A percentile compares a stretch with the other conserved stretches of the same genome.
These are phyloP conservation scores for Pisolithus orientalis DNA, from an alignment of 768 basidiomycete genomes.

Conservation along the genomic window DNA sequence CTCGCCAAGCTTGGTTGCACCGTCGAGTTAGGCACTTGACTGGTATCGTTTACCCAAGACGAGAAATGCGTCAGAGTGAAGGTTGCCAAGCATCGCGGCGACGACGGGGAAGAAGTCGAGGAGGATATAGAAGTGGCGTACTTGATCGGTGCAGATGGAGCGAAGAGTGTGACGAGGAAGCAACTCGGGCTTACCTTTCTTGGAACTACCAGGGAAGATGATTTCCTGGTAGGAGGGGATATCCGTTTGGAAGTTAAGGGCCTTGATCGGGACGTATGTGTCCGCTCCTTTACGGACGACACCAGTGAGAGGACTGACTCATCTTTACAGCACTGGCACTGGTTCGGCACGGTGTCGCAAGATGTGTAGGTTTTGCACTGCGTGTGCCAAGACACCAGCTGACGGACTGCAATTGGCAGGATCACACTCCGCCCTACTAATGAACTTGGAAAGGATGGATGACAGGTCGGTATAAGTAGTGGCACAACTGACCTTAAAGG, in stretches of 20 bases:
- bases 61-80: slow-evolving; percentile 31
- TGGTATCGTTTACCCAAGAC: slow-evolving; percentile 37
- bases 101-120: slow-evolving; percentile 14
- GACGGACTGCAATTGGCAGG: slow-evolving; percentile 5
- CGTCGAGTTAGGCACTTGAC: slow-evolving; percentile 40
- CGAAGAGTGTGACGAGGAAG: slow-evolving; percentile 31
- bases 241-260: slow-evolving; percentile 27
- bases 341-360: slow-evolving; percentile 7
- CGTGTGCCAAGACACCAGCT: not conserved
- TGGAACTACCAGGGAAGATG: slow-evolving; percentile 31
- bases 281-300: not conserved
- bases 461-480: slow-evolving; percentile 7
- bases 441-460: slow-evolving; percentile 17
- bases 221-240: slow-evolving; percentile 30
- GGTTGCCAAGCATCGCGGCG: slow-evolving; percentile 18
- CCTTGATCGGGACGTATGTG: slow-evolving; percentile 20
- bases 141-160: slow-evolving; percentile 41
- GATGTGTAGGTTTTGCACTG: slow-evolving; percentile 1
- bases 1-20: slow-evolving; percentile 18
- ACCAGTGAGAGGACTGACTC: not conserved
- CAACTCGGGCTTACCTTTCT: slow-evolving; percentile 36
- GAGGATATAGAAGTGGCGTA: slow-evolving; percentile 27
- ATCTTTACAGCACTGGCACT: slow-evolving; percentile 18
- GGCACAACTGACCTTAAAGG: slow-evolving; percentile 9
- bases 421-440: slow-evolving; percentile 9